Conservation (phyloP, 371 early-diverging fungal species). For the Mucor lusitanicus region DNA sequence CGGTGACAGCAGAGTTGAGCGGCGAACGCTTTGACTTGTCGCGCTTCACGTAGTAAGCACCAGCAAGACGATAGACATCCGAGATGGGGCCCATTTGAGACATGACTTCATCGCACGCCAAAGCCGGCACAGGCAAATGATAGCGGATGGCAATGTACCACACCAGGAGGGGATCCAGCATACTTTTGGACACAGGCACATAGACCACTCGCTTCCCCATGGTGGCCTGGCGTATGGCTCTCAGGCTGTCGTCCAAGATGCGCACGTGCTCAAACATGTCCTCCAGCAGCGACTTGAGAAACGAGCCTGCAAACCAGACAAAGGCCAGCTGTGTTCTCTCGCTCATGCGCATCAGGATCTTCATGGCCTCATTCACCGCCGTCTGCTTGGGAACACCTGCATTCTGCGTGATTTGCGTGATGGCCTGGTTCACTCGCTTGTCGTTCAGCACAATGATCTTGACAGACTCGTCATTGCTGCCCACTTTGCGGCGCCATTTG, state of each 20-base stretch:
- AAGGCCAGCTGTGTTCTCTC: slow-evolving; percentile 52
- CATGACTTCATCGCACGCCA: slow-evolving; percentile 50
- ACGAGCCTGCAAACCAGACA: slow-evolving; percentile 50
- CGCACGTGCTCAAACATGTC: slow-evolving; percentile 52
- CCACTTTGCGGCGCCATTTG: slow-evolving; percentile 49
- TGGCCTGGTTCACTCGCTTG: slow-evolving; percentile 47
- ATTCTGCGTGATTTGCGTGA: slow-evolving; percentile 47
- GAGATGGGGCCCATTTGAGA: slow-evolving; percentile 48
- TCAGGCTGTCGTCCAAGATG: slow-evolving; percentile 38
- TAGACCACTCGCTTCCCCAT: slow-evolving; percentile 51
- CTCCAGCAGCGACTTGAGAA: slow-evolving; percentile 41
- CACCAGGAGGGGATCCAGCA: slow-evolving; percentile 45
- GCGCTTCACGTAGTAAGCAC: slow-evolving; percentile 49
- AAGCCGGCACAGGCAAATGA: slow-evolving; percentile 49
- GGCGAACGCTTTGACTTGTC: slow-evolving; percentile 46
- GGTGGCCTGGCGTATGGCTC: slow-evolving; percentile 39
- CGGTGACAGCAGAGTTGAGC: slow-evolving; percentile 48
- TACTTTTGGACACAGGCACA: slow-evolving; percentile 45
- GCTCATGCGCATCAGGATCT: slow-evolving; percentile 50
- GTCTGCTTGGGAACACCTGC: slow-evolving; percentile 53
- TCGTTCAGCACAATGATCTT: slow-evolving; percentile 53
- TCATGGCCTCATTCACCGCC: slow-evolving; percentile 49
- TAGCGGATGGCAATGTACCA: slow-evolving; percentile 55
- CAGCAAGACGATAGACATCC: slow-evolving; percentile 48
- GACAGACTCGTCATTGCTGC: slow-evolving; percentile 49